Evolutionary conservation across 352 stramenopile species (phyloP).

Genomic region (Pythium rhizo-oryzae): DNA sequence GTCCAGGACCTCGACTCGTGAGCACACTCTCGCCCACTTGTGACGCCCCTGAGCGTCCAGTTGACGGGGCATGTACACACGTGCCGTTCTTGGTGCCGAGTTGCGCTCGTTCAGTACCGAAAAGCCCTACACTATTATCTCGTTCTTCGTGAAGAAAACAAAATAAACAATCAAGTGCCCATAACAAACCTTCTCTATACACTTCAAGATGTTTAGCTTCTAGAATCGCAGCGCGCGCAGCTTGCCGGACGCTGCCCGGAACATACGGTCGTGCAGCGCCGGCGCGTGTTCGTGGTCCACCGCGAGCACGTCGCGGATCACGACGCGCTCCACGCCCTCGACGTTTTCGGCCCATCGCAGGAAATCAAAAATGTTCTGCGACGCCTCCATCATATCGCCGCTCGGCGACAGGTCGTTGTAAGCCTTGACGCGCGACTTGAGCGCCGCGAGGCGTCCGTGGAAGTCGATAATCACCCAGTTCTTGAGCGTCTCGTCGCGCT

Average conservation of each 20-base stretch:
- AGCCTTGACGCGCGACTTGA: slow-evolving; percentile 53
- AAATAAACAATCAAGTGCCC: too few relatives aligned
- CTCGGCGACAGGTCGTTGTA: slow-evolving; percentile 79
- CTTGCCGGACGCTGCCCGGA: slow-evolving; percentile 79
- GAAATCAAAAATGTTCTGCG: slow-evolving; percentile 80
- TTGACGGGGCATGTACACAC: too few relatives aligned
- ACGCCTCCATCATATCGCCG: slow-evolving; percentile 73
- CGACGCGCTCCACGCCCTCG: slow-evolving; percentile 60
- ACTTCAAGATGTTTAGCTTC: background rate
- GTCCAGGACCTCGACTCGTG: slow-evolving; percentile 87
- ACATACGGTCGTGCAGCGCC: slow-evolving; percentile 85
- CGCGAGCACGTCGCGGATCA: slow-evolving; percentile 60
- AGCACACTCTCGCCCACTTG: too few relatives aligned
- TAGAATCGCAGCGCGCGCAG: slow-evolving; percentile 52
- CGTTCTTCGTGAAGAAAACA: too few relatives aligned
- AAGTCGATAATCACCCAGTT: slow-evolving; percentile 88
- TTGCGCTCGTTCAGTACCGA: too few relatives aligned
- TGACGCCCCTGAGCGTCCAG: too few relatives aligned
- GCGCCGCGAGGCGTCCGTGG: slow-evolving; percentile 44
- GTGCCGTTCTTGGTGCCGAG: too few relatives aligned
- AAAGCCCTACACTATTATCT: background rate
- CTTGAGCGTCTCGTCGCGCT: slow-evolving; percentile 36
- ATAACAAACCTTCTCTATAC: slow-evolving; percentile 1
- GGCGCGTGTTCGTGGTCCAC: slow-evolving; percentile 69
- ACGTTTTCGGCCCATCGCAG: slow-evolving; percentile 87